These are phyloP conservation scores for Gamarada debralockiae DNA, from an alignment of 495 filamentous ascomycete genomes.

Conservation along the genomic window DNA sequence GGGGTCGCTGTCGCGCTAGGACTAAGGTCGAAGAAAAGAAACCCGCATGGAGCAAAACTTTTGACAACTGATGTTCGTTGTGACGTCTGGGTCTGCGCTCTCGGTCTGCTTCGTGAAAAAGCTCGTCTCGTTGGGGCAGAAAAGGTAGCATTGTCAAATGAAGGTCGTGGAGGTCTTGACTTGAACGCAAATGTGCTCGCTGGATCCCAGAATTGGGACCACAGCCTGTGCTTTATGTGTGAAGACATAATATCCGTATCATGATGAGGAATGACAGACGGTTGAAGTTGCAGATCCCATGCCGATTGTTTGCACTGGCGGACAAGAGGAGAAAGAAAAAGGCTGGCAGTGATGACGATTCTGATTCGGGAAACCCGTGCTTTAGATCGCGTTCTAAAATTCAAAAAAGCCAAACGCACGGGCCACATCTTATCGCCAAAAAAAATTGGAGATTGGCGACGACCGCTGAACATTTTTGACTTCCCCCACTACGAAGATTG, in stretches of 20 bases:
- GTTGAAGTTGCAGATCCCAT: conserved; percentile 19
- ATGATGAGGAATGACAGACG: conserved; percentile 21
- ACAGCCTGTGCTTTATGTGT: conserved; percentile 16
- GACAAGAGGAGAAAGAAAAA: neutral
- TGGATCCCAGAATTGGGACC: conserved; percentile 24
- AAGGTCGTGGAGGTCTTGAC: neutral
- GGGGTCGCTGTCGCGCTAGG: conserved; percentile 5
- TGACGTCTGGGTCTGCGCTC: neutral
- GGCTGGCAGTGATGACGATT: neutral
- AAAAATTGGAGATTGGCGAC: neutral
- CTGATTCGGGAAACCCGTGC: neutral
- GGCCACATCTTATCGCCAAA: neutral
- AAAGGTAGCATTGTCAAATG: conserved; percentile 8
- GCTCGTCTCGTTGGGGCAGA: conserved; percentile 8
- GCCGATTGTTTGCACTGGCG: too few species aligned
- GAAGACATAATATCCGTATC: conserved; percentile 16
- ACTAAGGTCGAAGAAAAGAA: conserved; percentile 19
- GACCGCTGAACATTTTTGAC: conserved; percentile 21
- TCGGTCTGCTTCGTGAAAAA: conserved; percentile 17
- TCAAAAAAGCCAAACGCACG: neutral
- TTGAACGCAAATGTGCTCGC: conserved; percentile 5
- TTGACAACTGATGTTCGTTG: conserved; percentile 1
- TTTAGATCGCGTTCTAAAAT: neutral
- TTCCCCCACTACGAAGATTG: too few species aligned
- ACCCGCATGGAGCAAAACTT: conserved; percentile 19